Conservation (phyloP, 1,284 basidiomycete species). For the Trichosporon coremiiforme region DNA sequence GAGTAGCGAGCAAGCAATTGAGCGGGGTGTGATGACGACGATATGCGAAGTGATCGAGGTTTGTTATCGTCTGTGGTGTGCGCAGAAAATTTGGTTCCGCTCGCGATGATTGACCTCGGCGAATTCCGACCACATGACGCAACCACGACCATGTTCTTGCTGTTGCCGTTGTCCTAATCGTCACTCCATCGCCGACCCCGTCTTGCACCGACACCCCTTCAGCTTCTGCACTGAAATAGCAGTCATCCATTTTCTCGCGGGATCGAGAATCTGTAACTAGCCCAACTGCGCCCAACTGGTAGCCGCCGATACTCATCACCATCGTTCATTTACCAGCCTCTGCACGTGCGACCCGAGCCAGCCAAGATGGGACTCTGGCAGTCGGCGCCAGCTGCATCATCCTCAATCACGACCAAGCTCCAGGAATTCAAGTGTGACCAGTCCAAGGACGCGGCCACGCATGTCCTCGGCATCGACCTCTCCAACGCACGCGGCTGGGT, state of each 20-base stretch:
- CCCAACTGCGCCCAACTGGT: no score
- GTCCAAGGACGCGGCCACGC: not conserved
- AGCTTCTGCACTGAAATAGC: no score
- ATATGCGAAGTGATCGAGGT: not conserved
- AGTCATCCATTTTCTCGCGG: no score
- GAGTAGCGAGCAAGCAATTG: no score
- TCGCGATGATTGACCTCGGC: not conserved
- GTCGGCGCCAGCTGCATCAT: not conserved
- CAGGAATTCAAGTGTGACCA: not conserved
- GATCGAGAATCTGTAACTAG: no score
- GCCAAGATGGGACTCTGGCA: not conserved
- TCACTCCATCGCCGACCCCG: no score
- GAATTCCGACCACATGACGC: not conserved
- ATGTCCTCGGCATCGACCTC: not conserved
- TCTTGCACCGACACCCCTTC: no score
- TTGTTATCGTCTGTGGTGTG: not conserved
- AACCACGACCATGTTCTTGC: not conserved
- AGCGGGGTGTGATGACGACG: not conserved
- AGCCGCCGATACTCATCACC: no score
- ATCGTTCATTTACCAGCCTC: no score
- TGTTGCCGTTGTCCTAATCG: no score
- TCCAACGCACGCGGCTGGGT: slow-evolving; percentile 21
- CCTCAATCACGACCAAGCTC: not conserved
- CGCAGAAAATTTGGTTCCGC: not conserved
- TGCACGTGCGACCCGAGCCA: not conserved